Evolutionary conservation across 2,329 filamentous ascomycete genomes (phyloP), one percentile per base, ranked within the genome.

Genomic region (Dendryphion nanum): DNA sequence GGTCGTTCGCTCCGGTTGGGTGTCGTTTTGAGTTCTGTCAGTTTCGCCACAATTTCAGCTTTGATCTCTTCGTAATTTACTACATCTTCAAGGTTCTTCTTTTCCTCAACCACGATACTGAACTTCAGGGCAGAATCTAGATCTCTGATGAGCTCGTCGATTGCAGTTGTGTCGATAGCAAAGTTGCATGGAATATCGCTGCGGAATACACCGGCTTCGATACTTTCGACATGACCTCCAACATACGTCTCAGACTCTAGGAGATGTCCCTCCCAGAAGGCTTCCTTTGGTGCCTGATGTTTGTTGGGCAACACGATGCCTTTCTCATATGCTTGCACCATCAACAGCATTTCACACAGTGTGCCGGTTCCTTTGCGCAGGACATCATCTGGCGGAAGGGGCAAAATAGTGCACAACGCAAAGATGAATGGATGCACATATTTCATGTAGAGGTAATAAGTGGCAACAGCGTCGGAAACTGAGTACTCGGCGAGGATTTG

Each of bases 391-490:
- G 90, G 89, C 30, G 88, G 89, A 1, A 98, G 76, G 0, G 93
- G 93, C 63, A 98, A 76, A 70, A 98, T 96, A 1, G 90, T 98
- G 69, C 93, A 98, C 0, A 98, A 74, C 1, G 94, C 97, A 76
- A 98, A 98, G 64, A 98, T 93, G 73, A 98, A 98, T 3, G 93
- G 93, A 64, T 98, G 93, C n/a, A 98, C 88, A 66, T 98, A 98
- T 83, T 98, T 98, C 94, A 98, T 98, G 76, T 98, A 98, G 45
- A 98, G 73, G 61, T 98, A 98, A 64, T 98, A 98, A 0, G 93
- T 98, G 16, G 93, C 93, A 35, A 98, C 93, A 7, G 94, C 94
- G 75, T 98, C 94, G 57, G 94, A 98, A 30, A 98, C 93, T 0
- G 94, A 98, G 69, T 98, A 98, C 59, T 98, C 93, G 6, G 93